Evolutionary conservation across 371 early-diverging fungal genomes (phyloP).

Genomic region (Mucor plumbeus): DNA sequence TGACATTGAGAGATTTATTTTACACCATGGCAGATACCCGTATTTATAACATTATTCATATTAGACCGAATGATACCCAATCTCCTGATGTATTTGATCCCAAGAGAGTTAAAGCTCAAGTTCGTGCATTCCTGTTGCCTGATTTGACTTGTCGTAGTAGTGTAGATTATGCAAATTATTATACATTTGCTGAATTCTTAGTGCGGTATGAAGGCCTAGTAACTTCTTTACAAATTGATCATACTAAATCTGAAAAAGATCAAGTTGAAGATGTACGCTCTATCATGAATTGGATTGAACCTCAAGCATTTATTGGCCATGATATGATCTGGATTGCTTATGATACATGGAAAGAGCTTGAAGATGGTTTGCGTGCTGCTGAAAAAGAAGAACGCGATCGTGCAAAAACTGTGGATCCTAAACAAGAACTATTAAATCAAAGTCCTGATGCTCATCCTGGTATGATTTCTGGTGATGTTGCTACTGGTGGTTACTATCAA

Average conservation of each 20-base stretch:
- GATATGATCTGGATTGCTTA: slow-evolving; percentile 72
- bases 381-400: slow-evolving; percentile 75
- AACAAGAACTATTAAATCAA: slow-evolving; percentile 26
- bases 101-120: slow-evolving; percentile 68
- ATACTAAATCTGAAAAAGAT: slow-evolving; percentile 36
- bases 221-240: slow-evolving; percentile 45
- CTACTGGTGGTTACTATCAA: slow-evolving; percentile 31
- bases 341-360: slow-evolving; percentile 79
- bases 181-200: slow-evolving; percentile 69
- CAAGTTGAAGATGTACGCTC: slow-evolving; percentile 48
- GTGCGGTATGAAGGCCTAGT: slow-evolving; percentile 60
- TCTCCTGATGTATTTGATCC: slow-evolving; percentile 59
- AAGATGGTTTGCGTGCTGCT: slow-evolving; percentile 73
- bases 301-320: slow-evolving; percentile 59
- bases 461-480: slow-evolving; percentile 8
- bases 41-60: slow-evolving; percentile 86
- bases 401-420: slow-evolving; percentile 38
- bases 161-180: slow-evolving; percentile 66
- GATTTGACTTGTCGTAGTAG: slow-evolving; percentile 60
- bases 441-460: slow-evolving; percentile 2
- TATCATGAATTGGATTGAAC: slow-evolving; percentile 54
- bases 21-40: slow-evolving; percentile 78
- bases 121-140: slow-evolving; percentile 65
- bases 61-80: slow-evolving; percentile 78
- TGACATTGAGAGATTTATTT: slow-evolving; percentile 71